Conservation (phyloP, 306 rosid genomes). For the Herpetospermum pedunculosum region DNA sequence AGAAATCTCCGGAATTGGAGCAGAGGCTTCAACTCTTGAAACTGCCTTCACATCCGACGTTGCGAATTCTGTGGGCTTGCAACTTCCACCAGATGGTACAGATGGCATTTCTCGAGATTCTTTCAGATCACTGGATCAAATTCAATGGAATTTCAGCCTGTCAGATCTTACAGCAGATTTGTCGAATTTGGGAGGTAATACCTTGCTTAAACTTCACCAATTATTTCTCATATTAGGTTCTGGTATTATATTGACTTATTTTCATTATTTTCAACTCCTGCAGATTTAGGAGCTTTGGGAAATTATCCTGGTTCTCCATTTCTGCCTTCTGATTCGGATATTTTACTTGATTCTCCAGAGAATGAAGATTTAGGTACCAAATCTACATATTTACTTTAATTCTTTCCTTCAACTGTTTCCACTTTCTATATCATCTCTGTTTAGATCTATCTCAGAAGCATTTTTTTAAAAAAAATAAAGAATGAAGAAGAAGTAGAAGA, state of each 20-base stretch:
- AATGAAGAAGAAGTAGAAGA: neutral
- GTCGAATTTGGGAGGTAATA: slow-evolving; percentile 80
- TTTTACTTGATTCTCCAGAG: slow-evolving; percentile 82
- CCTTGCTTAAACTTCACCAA: neutral
- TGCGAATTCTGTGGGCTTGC: slow-evolving; percentile 69
- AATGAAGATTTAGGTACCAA: slow-evolving; percentile 75
- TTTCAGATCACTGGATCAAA: slow-evolving; percentile 70
- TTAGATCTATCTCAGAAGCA: no score
- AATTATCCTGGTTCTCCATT: slow-evolving; percentile 91
- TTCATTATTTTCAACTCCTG: slow-evolving; percentile 5
- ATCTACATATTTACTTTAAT: neutral
- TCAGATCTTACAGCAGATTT: slow-evolving; percentile 89
- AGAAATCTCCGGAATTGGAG: slow-evolving; percentile 86
- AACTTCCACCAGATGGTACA: slow-evolving; percentile 71
- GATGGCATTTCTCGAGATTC: slow-evolving; percentile 52
- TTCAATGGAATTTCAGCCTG: slow-evolving; percentile 88
- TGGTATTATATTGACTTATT: neutral
- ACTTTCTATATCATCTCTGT: neutral
- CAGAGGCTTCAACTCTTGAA: slow-evolving; percentile 68
- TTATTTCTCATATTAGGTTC: neutral
- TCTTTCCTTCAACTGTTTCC: neutral
- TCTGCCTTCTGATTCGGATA: slow-evolving; percentile 86
- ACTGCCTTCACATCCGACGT: slow-evolving; percentile 82
- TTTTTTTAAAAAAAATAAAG: neutral
- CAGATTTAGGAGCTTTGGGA: slow-evolving; percentile 94